Percentiles rank a stretch among this genome's conserved stretches.
phyloP scores from a whole-genome alignment of 2,329 filamentous ascomycete species.

The Fusarium piperis region DNA sequence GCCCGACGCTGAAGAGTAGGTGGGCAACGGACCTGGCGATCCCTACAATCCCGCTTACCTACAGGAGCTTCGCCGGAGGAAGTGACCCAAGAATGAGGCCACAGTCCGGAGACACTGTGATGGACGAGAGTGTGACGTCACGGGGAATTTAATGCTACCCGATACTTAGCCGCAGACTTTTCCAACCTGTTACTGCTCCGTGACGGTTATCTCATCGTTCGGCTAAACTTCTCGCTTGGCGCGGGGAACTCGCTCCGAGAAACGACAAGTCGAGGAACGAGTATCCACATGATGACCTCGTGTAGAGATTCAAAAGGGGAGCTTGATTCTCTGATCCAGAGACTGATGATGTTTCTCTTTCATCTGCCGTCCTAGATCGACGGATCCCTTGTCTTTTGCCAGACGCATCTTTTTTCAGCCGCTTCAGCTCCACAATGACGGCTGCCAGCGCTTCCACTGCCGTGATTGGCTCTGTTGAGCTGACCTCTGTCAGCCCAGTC shows the following conservation, averaged over 20 bases:
- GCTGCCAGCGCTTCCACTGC: conserved; percentile 23
- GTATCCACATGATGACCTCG: neutral
- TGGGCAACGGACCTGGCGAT: neutral
- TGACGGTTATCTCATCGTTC: neutral
- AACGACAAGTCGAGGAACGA: neutral
- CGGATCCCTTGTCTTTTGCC: conserved; percentile 3
- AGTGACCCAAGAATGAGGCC: neutral
- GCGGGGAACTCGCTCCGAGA: neutral
- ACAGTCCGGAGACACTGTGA: neutral
- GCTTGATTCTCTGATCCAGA: neutral
- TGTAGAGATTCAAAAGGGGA: neutral
- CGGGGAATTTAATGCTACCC: neutral
- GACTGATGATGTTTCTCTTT: neutral
- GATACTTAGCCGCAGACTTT: neutral
- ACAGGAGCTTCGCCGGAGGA: neutral
- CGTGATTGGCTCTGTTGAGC: conserved; percentile 30
- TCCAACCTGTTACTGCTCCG: neutral
- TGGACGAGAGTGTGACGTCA: neutral
- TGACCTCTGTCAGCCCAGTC: conserved; percentile 21
- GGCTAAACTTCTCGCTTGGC: neutral
- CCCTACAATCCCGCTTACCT: neutral
- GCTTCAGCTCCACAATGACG: conserved; percentile 5
- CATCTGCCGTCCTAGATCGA: neutral
- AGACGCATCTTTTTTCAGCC: conserved; percentile 7
- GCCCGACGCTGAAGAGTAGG: neutral